A percentile compares a stretch with the other conserved stretches of the same genome.
These are phyloP conservation scores for Dryas integrifolia DNA, from an alignment of 331 rosid species.

Conservation along the genomic window DNA sequence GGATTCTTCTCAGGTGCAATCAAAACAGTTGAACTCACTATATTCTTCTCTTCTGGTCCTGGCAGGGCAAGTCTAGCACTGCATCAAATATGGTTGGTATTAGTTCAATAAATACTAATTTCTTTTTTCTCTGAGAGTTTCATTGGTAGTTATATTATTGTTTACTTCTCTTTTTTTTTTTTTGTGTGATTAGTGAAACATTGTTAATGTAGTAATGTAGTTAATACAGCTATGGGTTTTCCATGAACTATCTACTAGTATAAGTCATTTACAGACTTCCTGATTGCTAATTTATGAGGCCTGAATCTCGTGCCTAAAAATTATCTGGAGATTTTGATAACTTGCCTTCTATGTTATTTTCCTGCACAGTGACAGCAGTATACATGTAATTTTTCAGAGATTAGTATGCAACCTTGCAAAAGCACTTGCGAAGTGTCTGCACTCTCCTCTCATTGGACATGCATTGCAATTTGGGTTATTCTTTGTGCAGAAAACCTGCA, in stretches of 20 bases:
- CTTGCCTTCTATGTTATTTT: not conserved
- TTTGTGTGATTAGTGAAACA: not conserved
- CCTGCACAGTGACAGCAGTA: not conserved
- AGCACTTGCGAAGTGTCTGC: conserved; percentile 98
- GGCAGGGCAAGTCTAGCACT: conserved; percentile 95
- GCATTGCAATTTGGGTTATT: conserved; percentile 93
- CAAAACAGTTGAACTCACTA: conserved; percentile 46
- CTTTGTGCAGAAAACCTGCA: conserved; percentile 96
- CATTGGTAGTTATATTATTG: not conserved
- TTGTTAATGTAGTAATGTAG: not conserved
- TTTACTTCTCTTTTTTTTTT: not conserved
- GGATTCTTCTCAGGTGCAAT: conserved; percentile 35
- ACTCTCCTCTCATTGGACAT: conserved; percentile 98
- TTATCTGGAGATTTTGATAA: not conserved
- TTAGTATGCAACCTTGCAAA: conserved; percentile 76
- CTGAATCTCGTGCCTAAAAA: not conserved
- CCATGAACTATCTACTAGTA: conserved; percentile 17
- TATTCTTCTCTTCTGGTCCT: conserved; percentile 71
- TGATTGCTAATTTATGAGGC: conserved; percentile 17
- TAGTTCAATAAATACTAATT: conserved; percentile 5
- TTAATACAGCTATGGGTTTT: not conserved
- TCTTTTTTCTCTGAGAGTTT: not conserved
- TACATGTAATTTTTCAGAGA: conserved; percentile 11
- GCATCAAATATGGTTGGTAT: conserved; percentile 38
- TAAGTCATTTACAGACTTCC: conserved; percentile 14